These are phyloP conservation scores for Beta macrorhiza DNA, from an alignment of 179 eudicot genomes.

Conservation along the genomic window DNA sequence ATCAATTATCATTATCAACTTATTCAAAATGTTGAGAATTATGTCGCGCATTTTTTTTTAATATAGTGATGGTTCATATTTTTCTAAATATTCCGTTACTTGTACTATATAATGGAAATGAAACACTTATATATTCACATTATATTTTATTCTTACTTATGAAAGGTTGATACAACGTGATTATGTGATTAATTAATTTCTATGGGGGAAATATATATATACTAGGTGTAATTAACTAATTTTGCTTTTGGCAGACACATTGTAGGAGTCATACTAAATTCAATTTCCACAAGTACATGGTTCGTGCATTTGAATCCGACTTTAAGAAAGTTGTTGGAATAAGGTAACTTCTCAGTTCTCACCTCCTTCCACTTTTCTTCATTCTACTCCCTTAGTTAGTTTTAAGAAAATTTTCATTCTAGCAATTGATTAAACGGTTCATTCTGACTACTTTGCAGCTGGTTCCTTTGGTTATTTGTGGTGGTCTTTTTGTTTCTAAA, in stretches of 20 bases:
- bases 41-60: no score
- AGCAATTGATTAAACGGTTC: background rate
- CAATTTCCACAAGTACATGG: conserved; percentile 35
- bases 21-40: no score
- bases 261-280: conserved; percentile 24
- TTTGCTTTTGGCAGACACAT: conserved; percentile 24
- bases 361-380: background rate
- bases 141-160: no score
- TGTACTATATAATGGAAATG: no score
- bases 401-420: background rate
- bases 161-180: no score
- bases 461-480: conserved; percentile 40
- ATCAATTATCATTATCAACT: no score
- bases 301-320: conserved; percentile 37
- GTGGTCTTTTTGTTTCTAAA: conserved; percentile 33
- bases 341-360: conserved; percentile 15
- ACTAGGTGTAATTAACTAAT: background rate
- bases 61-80: no score
- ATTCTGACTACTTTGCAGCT: conserved; percentile 23
- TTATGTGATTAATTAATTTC: no score
- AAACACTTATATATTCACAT: no score
- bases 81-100: no score
- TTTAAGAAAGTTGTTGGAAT: conserved; percentile 38
- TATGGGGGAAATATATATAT: no score
- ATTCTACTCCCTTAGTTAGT: no score